Evolutionary conservation across 805 yeast genomes (phyloP), one percentile per base, ranked within the genome.

Genomic region (Myxozyma geophila): DNA sequence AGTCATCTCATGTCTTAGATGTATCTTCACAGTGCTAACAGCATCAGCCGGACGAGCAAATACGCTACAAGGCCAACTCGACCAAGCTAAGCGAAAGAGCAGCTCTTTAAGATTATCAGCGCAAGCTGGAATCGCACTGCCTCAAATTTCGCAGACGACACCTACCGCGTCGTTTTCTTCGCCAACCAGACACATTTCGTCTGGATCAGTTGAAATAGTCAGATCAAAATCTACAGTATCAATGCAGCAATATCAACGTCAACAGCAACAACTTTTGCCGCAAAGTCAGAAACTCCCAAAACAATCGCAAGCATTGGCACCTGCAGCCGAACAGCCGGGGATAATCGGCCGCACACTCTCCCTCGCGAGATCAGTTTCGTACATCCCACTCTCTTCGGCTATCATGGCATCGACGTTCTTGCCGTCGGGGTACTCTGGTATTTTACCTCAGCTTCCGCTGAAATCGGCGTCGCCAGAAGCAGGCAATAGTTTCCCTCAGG

Each of bases 381-480:
- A 63, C 19, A 40, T 60, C 23, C 67, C 67, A 7, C 58, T 63
- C 41, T 58, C 62, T 6, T 55, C 64, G 13, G 67, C 67, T 5
- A 23, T 63, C 5, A 48, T 60, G 62, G 55, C 61, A n/a, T 28
- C 49, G 12, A 8, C 61, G 10, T 23, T 58, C 19, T 33, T 50
- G 23, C 56, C 61, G 9, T 39, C 60, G n/a, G 41, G 54, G 2
- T 56, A 56, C 23, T 19, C 47, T 23, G 35, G 47, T 23, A 8
- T 55, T 6, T 46, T 47, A 2, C 39, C 59, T 4, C 9, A 17
- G 12, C n/a, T 55, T 13, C 46, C 53, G 6, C 5, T n/a, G n/a
- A 21, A 39, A 7, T 7, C 36, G 4, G 19, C 53, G 5, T 37
- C 46, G 12, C 46, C 44, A 5, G 51, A 35, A 15, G 35, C 54